phyloP scores from a whole-genome alignment of 2,329 filamentous ascomycete genomes.

The Alternaria sp. region DNA sequence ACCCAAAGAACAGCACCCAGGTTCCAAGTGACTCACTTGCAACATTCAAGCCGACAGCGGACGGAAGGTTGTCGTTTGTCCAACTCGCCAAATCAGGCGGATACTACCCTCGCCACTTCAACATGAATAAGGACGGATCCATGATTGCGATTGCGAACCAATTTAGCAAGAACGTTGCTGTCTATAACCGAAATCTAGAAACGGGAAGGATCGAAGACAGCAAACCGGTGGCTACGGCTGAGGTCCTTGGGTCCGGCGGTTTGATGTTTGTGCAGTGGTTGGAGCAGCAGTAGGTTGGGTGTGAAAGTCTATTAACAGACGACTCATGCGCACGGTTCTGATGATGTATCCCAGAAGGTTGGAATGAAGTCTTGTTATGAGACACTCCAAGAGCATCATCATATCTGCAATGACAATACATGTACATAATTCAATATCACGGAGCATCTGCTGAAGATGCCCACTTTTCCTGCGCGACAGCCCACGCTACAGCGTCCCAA shows the following conservation, averaged over 20 bases:
- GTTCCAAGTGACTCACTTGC: slow-evolving; percentile 65
- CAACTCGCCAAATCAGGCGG: slow-evolving; percentile 70
- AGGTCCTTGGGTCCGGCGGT: slow-evolving; percentile 16
- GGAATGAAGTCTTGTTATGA: neutral
- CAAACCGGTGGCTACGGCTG: slow-evolving; percentile 44
- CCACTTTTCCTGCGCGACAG: slow-evolving; percentile 61
- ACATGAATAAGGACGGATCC: slow-evolving; percentile 67
- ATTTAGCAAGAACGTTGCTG: slow-evolving; percentile 63
- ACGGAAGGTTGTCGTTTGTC: slow-evolving; percentile 63
- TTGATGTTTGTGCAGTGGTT: slow-evolving; percentile 33
- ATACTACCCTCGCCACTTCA: slow-evolving; percentile 69
- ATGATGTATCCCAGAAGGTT: neutral
- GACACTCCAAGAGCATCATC: neutral
- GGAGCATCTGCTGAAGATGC: slow-evolving; percentile 28
- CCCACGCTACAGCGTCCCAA: slow-evolving; percentile 77
- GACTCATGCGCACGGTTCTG: neutral
- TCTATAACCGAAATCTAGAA: slow-evolving; percentile 65
- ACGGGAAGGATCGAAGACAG: slow-evolving; percentile 64
- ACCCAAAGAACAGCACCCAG: slow-evolving; percentile 42
- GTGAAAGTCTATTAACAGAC: neutral
- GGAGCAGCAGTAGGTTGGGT: neutral
- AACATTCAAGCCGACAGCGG: slow-evolving; percentile 48
- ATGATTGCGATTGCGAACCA: slow-evolving; percentile 72
- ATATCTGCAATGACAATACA: neutral
- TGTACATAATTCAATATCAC: neutral